These are phyloP conservation scores for Trypanosoma platydactyli DNA, from an alignment of 208 protist species.

Conservation along the genomic window DNA sequence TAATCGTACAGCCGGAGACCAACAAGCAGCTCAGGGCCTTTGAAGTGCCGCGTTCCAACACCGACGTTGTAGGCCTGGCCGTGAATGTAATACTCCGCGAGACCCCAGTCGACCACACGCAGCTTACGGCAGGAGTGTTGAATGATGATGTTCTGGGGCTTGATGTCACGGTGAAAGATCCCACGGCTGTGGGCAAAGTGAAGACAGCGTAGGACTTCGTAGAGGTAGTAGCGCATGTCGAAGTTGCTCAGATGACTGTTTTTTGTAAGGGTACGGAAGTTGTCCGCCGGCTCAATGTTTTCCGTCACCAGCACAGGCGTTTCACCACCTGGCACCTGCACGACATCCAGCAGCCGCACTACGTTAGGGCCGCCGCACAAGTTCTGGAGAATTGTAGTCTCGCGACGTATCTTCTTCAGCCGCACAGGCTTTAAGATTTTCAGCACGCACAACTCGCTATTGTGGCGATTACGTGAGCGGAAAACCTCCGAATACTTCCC, in stretches of 20 bases:
- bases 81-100: conserved; percentile 99
- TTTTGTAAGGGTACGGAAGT: conserved; percentile 96
- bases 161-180: conserved; percentile 99
- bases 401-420: conserved; percentile 98
- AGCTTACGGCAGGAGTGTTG: conserved; percentile 95
- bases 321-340: conserved; percentile 93
- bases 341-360: conserved; percentile 97
- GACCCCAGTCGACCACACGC: conserved; percentile 97
- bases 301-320: conserved; percentile 99
- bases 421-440: conserved; percentile 99
- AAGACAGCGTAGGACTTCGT: conserved; percentile 95
- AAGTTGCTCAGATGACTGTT: conserved; percentile 91
- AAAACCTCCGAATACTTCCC: conserved; percentile 99
- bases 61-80: conserved; percentile 97
- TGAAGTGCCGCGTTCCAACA: conserved; percentile 99
- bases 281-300: conserved; percentile 96
- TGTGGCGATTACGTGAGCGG: conserved; percentile 91
- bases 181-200: conserved; percentile 97
- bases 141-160: conserved; percentile 99
- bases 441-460: conserved; percentile 94
- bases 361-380: conserved; percentile 98
- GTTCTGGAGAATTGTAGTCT: conserved; percentile 99
- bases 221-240: conserved; percentile 99
- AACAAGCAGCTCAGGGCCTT: conserved; percentile 98
- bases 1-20: conserved; percentile 99